Evolutionary conservation across 2,329 filamentous ascomycete species (phyloP), one percentile per base, ranked within the genome.

Genomic region (Fusarium buxicola): DNA sequence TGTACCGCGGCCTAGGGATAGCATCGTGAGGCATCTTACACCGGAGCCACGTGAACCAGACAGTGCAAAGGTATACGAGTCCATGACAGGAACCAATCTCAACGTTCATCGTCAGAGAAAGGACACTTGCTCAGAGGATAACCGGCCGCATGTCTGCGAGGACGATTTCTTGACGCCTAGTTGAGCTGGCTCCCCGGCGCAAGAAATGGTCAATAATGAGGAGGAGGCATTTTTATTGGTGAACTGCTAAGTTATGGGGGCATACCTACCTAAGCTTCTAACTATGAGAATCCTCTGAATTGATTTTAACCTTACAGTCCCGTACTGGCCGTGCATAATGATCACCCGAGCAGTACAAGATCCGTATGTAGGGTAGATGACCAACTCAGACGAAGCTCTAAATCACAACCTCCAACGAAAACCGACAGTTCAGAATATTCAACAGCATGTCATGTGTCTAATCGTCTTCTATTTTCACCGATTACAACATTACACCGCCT

Each of bases 401-500:
- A n/a, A n/a, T n/a, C n/a, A n/a, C n/a, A n/a, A n/a, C n/a, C n/a
- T n/a, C n/a, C n/a, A n/a, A n/a, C n/a, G n/a, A n/a, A n/a, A n/a
- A n/a, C n/a, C n/a, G n/a, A n/a, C n/a, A n/a, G n/a, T n/a, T n/a
- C n/a, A n/a, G n/a, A n/a, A n/a, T n/a, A n/a, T n/a, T n/a, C n/a
- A n/a, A n/a, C n/a, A n/a, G n/a, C n/a, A n/a, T n/a, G n/a, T n/a
- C n/a, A 11, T 28, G 13, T 39, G 13, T 56, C 24, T 31, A 35
- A 54, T 62, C 47, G 54, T 41, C 35, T 41, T 54, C 18, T 48
- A 36, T 47, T 55, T 39, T 51, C 13, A 8, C 18, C 15, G n/a
- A 27, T 56, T 70, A 77, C 35, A 74, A 44, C 15, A 38, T 58
- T 74, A 79, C 38, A 75, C 69, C 5, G 75, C 74, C 56, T 73